Evolutionary conservation across 768 basidiomycete species (phyloP), one percentile per base, ranked within the genome.

Genomic region (Serendipita sp.): DNA sequence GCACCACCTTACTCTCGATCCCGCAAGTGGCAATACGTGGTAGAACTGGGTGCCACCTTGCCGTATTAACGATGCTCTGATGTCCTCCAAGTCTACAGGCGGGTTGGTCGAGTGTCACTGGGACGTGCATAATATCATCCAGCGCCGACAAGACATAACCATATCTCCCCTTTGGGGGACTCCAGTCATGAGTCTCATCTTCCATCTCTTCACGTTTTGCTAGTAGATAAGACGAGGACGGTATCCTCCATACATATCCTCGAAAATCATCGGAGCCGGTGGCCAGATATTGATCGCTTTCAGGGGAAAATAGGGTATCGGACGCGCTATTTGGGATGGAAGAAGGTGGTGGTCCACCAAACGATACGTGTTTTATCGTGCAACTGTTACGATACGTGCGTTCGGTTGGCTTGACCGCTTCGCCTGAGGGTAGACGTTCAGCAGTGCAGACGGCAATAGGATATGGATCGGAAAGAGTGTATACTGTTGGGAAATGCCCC

Each of bases 231-330:
- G 68, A 65, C 2, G 79, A 67, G 11, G 78, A 70, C 2, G 90
- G 89, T 41, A 92, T 76, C 68, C 80, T 82, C 90, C 90, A 92
- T 28, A 89, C 71, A 68, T 91, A 91, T 18, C 79, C 82, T 44
- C 83, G 78, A 70, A 91, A 91, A 72, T 91, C 88, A 70, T 92
- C 90, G 10, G 88, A 90, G 15, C 90, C 90, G n/a, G 81, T 80
- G 41, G 79, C 79, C 70, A 85, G 91, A 69, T 85, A 81, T 35
- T 77, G 72, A 64, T 87, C 86, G 28, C 69, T 73, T 54, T 79
- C 76, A 3, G 41, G 41, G 5, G 41, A 41, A 41, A 41, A 41
- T 5, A 13, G 7, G 13, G 41, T 13, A 3, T 68, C 68, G 0
- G 58, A 64, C 1, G 30, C 13, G 10, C 56, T 35, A 8, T 60